These are phyloP conservation scores for Pestalotiopsis sp. DNA, from an alignment of 2,329 filamentous ascomycete genomes.

Conservation along the genomic window DNA sequence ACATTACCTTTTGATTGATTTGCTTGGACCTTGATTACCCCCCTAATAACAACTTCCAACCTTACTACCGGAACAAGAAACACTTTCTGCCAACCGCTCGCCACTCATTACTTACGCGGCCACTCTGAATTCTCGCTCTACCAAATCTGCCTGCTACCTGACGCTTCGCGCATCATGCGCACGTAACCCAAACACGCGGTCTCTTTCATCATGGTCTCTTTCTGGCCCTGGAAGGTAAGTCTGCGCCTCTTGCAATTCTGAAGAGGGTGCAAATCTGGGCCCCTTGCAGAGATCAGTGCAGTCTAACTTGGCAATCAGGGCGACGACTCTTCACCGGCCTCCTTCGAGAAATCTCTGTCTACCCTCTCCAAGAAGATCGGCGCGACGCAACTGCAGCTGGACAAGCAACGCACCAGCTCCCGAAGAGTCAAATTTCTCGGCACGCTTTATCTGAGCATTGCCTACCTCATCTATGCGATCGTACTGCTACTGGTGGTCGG, in stretches of 20 bases:
- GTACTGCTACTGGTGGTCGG: constrained; percentile 84
- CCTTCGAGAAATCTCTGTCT: constrained; percentile 89
- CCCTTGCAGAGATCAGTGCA: not conserved
- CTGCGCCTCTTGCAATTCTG: not conserved
- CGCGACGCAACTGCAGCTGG: constrained; percentile 70
- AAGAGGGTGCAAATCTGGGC: not conserved
- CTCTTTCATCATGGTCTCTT: constrained; percentile 66
- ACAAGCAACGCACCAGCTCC: constrained; percentile 68
- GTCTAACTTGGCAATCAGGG: constrained; percentile 50
- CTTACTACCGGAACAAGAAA: not conserved
- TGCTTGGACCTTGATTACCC: not conserved
- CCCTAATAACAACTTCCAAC: not conserved
- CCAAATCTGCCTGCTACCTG: constrained; percentile 4
- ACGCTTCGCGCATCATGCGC: constrained; percentile 19
- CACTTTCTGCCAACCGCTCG: not conserved
- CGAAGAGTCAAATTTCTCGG: constrained; percentile 81
- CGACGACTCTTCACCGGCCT: constrained; percentile 79
- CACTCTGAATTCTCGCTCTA: not conserved
- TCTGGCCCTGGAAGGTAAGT: constrained; percentile 82
- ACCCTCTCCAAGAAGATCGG: constrained; percentile 81
- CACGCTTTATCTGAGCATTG: constrained; percentile 88
- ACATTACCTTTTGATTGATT: not conserved
- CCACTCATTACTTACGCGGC: not conserved
- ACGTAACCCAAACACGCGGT: constrained; percentile 12
- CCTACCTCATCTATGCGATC: constrained; percentile 83